Evolutionary conservation across 331 rosid genomes (phyloP).

Genomic region (Prunus yedoensis): DNA sequence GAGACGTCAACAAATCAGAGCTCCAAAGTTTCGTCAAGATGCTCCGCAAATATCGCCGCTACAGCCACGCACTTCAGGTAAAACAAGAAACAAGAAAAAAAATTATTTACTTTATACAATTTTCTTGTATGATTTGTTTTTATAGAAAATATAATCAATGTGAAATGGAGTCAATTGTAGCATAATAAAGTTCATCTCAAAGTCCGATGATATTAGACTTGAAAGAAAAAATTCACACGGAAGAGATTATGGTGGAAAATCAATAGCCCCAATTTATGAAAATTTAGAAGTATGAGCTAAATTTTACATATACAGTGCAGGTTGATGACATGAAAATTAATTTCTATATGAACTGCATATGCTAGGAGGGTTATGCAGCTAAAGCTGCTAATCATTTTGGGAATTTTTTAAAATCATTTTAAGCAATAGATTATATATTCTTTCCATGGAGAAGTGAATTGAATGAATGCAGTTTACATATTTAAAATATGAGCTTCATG

Average conservation of each 20-base stretch:
- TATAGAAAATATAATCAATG: not conserved
- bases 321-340: not conserved
- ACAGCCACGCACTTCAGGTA: constrained; percentile 71
- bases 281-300: not conserved
- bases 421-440: not conserved
- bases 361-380: not conserved
- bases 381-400: not conserved
- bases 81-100: not conserved
- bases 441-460: not conserved
- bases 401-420: not conserved
- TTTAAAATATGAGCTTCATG: too few species aligned
- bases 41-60: constrained; percentile 48
- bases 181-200: not conserved
- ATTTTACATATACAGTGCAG: not conserved
- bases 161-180: not conserved
- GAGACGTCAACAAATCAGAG: constrained; percentile 26
- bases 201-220: not conserved
- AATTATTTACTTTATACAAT: too few species aligned
- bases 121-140: not conserved
- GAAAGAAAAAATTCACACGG: not conserved
- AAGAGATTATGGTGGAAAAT: too few species aligned
- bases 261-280: not conserved
- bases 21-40: constrained; percentile 32
- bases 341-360: not conserved
- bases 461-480: not conserved